phyloP scores from a whole-genome alignment of 2,329 filamentous ascomycete genomes.

The Aspergillus eucalypticola region DNA sequence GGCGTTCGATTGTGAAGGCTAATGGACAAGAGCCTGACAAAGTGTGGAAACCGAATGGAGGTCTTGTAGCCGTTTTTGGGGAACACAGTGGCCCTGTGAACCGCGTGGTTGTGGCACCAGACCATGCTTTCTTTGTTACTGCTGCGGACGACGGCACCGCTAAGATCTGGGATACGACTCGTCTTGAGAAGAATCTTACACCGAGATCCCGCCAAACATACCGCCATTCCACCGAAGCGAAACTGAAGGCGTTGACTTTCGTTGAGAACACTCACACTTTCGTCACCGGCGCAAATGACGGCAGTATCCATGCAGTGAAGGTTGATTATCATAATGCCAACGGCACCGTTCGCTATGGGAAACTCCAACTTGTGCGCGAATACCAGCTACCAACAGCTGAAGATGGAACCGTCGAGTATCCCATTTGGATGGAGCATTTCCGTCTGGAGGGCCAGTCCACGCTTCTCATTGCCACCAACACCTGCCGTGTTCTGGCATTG shows the following conservation, averaged over 20 bases:
- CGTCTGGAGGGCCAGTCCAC: slow-evolving; percentile 79
- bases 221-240: slow-evolving; percentile 68
- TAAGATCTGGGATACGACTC: slow-evolving; percentile 88
- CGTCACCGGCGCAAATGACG: slow-evolving; percentile 84
- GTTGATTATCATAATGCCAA: slow-evolving; percentile 65
- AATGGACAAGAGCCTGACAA: slow-evolving; percentile 57
- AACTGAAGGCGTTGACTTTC: slow-evolving; percentile 81
- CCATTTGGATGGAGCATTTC: slow-evolving; percentile 90
- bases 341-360: slow-evolving; percentile 71
- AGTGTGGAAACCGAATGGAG: slow-evolving; percentile 81
- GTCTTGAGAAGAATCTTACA: slow-evolving; percentile 87
- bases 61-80: slow-evolving; percentile 80
- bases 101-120: slow-evolving; percentile 77
- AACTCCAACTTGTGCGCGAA: slow-evolving; percentile 72
- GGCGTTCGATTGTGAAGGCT: slow-evolving; percentile 55
- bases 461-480: slow-evolving; percentile 81
- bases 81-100: slow-evolving; percentile 85
- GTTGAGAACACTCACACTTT: slow-evolving; percentile 94
- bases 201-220: slow-evolving; percentile 86
- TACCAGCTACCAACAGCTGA: slow-evolving; percentile 63
- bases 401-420: slow-evolving; percentile 63
- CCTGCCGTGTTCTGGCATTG: slow-evolving; percentile 77
- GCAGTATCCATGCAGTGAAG: slow-evolving; percentile 84
- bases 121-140: slow-evolving; percentile 93
- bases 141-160: slow-evolving; percentile 88